Evolutionary conservation across 495 filamentous ascomycete species (phyloP).

Genomic region (Pyrenula aspistea): DNA sequence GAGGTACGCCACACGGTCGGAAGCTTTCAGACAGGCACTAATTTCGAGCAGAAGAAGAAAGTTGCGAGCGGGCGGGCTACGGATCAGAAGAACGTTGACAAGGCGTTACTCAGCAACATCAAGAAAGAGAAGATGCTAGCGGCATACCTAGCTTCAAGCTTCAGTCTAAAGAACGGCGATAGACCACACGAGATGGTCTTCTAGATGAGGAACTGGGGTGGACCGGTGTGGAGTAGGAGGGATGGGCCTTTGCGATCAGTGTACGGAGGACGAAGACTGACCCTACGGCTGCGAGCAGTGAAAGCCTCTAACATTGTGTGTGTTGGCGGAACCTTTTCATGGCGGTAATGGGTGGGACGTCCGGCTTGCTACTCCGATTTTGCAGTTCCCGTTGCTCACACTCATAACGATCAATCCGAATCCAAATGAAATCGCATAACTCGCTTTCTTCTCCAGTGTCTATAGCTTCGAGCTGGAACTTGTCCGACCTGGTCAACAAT

Average conservation of each 20-base stretch:
- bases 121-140: slow-evolving; percentile 88
- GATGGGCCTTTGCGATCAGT: too few species aligned
- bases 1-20: slow-evolving; percentile 52
- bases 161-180: slow-evolving; percentile 96
- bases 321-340: neutral
- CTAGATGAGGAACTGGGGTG: slow-evolving; percentile 31
- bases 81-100: slow-evolving; percentile 97
- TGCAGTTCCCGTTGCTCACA: neutral
- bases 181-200: slow-evolving; percentile 96
- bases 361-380: neutral
- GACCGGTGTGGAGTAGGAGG: neutral
- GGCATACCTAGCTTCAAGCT: slow-evolving; percentile 81
- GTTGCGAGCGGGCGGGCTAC: slow-evolving; percentile 75
- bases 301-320: neutral
- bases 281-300: neutral
- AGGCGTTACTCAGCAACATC: slow-evolving; percentile 78
- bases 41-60: slow-evolving; percentile 75
- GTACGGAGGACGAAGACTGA: too few species aligned
- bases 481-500: too few species aligned
- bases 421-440: too few species aligned
- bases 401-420: neutral
- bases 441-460: too few species aligned
- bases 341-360: neutral
- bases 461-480: too few species aligned
- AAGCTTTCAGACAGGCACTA: slow-evolving; percentile 7